Evolutionary conservation across 768 basidiomycete species (phyloP).

Genomic region (Saitozyma podzolica): DNA sequence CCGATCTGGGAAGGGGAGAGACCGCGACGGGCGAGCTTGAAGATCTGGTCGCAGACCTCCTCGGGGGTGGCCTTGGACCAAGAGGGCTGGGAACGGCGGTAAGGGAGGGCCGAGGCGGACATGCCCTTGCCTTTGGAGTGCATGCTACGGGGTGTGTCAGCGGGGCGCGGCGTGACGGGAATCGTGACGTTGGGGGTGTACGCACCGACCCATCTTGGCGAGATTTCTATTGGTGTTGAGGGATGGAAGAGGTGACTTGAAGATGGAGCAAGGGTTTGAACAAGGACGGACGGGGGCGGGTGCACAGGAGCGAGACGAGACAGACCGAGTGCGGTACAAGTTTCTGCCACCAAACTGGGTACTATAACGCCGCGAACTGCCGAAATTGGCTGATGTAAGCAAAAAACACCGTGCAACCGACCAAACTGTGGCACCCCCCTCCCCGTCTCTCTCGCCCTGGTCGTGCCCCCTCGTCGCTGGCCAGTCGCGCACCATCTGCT

Average conservation of each 20-base stretch:
- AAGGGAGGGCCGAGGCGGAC: constrained; percentile 96
- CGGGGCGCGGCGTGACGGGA: background rate
- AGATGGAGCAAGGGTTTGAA: background rate
- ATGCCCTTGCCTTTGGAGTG: constrained; percentile 99
- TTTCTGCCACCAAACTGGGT: no score
- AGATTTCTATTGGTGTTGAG: constrained; percentile 14
- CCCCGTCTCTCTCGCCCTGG: no score
- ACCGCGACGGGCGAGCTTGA: constrained; percentile 96
- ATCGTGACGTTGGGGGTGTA: background rate
- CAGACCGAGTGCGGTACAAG: background rate
- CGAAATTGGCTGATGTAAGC: no score
- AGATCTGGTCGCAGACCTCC: constrained; percentile 93
- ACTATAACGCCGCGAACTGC: no score
- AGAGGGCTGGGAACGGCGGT: constrained; percentile 87
- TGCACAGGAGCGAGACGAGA: background rate
- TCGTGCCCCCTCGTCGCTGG: no score
- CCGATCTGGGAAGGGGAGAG: constrained; percentile 97
- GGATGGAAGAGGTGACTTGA: constrained; percentile 11
- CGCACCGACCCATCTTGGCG: constrained; percentile 52
- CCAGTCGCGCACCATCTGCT: no score
- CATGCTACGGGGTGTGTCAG: constrained; percentile 63
- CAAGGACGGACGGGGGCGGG: background rate
- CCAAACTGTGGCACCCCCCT: no score
- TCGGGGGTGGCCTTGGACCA: constrained; percentile 97
- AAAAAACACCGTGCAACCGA: no score